Evolutionary conservation across 2,329 filamentous ascomycete species (phyloP).

Genomic region (Fusarium decemcellulare): DNA sequence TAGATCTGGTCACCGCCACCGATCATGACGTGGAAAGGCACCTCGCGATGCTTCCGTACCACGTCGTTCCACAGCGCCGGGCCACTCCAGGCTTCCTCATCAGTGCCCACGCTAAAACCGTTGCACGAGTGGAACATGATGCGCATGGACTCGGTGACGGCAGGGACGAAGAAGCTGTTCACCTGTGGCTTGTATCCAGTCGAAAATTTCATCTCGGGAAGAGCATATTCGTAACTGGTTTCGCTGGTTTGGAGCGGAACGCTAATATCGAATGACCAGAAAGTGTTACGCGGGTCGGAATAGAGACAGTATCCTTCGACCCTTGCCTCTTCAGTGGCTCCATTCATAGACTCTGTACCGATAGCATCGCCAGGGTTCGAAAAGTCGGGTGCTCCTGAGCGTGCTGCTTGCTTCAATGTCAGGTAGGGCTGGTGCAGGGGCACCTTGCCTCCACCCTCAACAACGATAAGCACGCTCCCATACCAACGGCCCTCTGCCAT

Average conservation of each 20-base stretch:
- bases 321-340: conserved; percentile 59
- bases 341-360: conserved; percentile 47
- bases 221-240: conserved; percentile 82
- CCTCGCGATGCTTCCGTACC: conserved; percentile 81
- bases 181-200: conserved; percentile 67
- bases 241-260: conserved; percentile 81
- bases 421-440: conserved; percentile 73
- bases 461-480: conserved; percentile 89
- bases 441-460: conserved; percentile 75
- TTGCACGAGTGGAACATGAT: conserved; percentile 99
- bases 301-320: conserved; percentile 67
- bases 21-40: conserved; percentile 95
- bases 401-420: conserved; percentile 61
- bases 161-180: conserved; percentile 89
- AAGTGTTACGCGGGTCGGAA: conserved; percentile 80
- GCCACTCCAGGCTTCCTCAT: conserved; percentile 88
- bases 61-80: conserved; percentile 98
- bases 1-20: conserved; percentile 97
- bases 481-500: conserved; percentile 83
- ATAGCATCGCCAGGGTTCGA: conserved; percentile 49
- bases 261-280: conserved; percentile 91
- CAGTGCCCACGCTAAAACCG: conserved; percentile 91
- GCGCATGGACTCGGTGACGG: conserved; percentile 89
- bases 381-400: conserved; percentile 35
- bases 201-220: conserved; percentile 76